Percentiles rank a stretch among this genome's conserved stretches.
Conservation (phyloP, 2,329 filamentous ascomycete species). For the Xylariaceae sp. region DNA sequence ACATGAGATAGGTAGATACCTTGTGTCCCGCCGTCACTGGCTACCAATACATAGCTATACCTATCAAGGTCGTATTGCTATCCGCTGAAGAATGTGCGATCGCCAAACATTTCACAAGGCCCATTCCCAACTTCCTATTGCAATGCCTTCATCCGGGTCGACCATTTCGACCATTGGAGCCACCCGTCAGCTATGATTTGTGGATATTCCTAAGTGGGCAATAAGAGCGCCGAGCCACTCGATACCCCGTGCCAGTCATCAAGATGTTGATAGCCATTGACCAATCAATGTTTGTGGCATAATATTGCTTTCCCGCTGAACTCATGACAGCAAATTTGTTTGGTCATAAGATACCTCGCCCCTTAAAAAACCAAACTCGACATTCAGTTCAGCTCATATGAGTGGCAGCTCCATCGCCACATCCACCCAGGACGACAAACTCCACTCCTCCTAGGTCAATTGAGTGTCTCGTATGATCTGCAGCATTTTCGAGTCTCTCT, state of each 20-base stretch:
- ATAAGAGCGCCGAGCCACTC: slow-evolving; percentile 8
- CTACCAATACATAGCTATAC: background rate
- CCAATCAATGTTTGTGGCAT: slow-evolving; percentile 13
- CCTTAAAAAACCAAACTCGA: background rate
- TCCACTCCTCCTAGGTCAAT: background rate
- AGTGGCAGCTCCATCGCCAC: slow-evolving; percentile 1
- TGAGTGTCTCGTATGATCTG: background rate
- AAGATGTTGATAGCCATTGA: slow-evolving; percentile 6
- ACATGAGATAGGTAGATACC: slow-evolving; percentile 2
- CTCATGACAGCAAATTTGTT: slow-evolving; percentile 2
- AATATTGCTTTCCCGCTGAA: slow-evolving; percentile 10
- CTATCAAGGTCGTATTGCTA: slow-evolving; percentile 11
- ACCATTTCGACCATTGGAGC: slow-evolving; percentile 12
- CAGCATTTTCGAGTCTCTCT: slow-evolving; percentile 1
- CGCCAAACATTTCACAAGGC: slow-evolving; percentile 8
- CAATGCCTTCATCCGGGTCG: slow-evolving; percentile 4
- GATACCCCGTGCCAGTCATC: slow-evolving; percentile 5
- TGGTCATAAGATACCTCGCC: background rate
- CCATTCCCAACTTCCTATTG: slow-evolving; percentile 8
- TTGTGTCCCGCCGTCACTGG: slow-evolving; percentile 17
- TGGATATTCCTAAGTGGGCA: slow-evolving; percentile 3
- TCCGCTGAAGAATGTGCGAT: slow-evolving; percentile 10
- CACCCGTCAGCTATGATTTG: slow-evolving; percentile 4
- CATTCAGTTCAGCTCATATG: background rate
- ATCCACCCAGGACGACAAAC: background rate